Evolutionary conservation across 106 monocot species (phyloP), one percentile per base, ranked within the genome.

Genomic region (Platanthera zijinensis): DNA sequence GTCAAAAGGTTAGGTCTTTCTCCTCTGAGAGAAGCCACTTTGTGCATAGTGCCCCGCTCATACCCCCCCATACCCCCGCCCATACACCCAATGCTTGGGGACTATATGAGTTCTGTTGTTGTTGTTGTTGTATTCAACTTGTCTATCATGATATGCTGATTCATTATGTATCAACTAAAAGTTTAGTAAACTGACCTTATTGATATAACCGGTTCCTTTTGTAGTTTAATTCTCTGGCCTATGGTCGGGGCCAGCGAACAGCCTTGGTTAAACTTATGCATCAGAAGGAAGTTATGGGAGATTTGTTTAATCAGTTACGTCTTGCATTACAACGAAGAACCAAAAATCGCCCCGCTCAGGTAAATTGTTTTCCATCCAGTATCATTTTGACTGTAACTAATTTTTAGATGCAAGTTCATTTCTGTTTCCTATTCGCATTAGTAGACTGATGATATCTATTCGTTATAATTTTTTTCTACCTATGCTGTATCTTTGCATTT

Each of bases 221-320:
- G 62, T 87, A 96, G 96, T 96, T 90, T 78, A 87, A 96, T 86
- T 90, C 96, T 71, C 76, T 96, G 45, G 83, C 90, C 14, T 68
- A 74, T 79, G 80, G 93, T 75, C 86, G 75, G 74, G 87, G 71
- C 30, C 85, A 79, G 25, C 80, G 89, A 86, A 63, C 67, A 76
- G 78, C 79, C 57, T 74, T 96, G 45, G 66, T 96, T 52, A 77
- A 89, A 72, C 89, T 96, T 71, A 72, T 96, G 71, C 87, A 90
- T 80, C 89, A 96, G 52, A 96, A 96, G 66, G 96, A 96, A 84
- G 71, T 86, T 72, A 81, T 96, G 13, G 96, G 96, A 46, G 93
- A 91, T 84, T 71, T 93, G 54, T 96, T 96, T 77, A 93, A 96
- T 82, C 96, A 96, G 82, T 87, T 93, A 59, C 90, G 96, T 53